Base-by-base conservation (phyloP, 352 stramenopile genomes). In the Thraustochytrium sp. region DNA sequence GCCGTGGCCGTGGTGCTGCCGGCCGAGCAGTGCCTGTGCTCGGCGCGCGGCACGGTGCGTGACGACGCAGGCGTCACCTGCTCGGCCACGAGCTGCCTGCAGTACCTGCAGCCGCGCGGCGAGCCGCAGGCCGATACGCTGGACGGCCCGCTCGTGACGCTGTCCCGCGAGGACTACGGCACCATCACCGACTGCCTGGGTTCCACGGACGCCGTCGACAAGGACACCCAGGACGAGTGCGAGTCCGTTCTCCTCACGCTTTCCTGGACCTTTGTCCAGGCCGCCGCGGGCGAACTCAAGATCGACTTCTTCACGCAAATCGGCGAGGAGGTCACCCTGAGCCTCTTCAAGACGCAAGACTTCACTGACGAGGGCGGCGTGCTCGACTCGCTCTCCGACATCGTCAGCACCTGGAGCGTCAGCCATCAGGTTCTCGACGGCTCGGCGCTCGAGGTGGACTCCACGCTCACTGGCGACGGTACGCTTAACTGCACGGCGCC, bases 151-250 rank as follows among this genome's bases (percentile, higher is more conserved):
- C 59, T 72, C 11, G 9, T 72, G 16, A 72, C 59, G 11, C 42
- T 72, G 59, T 72, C 59, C 1, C 29, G 13, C 59, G 59, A 72
- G 59, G 59, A 72, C 59, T 72, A 44, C 31, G 59, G 59, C 9
- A 44, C 59, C 34, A 72, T 72, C 26, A 72, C 59, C 3, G 59
- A 72, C 40, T 72, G 59, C 59, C 59, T 72, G 9, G 59, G 59
- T 16, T 21, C 42, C 59, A 72, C 59, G 16, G 59, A 72, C 59
- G 36, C 46, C 26, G 59, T 16, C 26, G 59, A 55, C 11, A 5
- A 13, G 8, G 26, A 21, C 34, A 46, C 23, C 1, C 40, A 44
- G 40, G 59, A 44, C 26, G 16, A 21, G 13, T 72, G 59, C 40
- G 9, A 21, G 9, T 13, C 13, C 21, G 40, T 9, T 2, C 9